phyloP scores from a whole-genome alignment of 495 filamentous ascomycete genomes.

The Podospora bellae-mahoneyi region DNA sequence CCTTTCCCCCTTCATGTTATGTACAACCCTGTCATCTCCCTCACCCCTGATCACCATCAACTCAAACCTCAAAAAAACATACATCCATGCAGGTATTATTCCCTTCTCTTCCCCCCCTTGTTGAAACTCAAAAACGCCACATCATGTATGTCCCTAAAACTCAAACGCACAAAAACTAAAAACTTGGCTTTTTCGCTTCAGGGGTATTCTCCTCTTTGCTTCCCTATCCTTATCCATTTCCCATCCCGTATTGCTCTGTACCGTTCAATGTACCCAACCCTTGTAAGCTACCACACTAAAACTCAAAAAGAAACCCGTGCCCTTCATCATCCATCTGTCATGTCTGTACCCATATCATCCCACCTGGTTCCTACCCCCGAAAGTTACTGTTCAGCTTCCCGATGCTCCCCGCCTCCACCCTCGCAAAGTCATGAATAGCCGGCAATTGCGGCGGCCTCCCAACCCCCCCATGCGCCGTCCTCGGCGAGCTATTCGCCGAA shows the following conservation, averaged over 20 bases:
- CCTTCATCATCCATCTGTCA: not conserved
- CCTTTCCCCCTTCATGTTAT: too few relatives aligned
- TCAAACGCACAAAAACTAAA: not conserved
- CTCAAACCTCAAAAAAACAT: too few relatives aligned
- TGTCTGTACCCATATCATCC: not conserved
- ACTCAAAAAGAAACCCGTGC: not conserved
- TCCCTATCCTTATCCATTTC: not conserved
- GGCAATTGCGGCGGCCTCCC: not conserved
- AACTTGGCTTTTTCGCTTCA: not conserved
- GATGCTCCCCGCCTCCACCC: not conserved
- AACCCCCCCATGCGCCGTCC: not conserved
- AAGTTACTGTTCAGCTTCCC: not conserved
- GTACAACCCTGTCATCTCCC: too few relatives aligned
- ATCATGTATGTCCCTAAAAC: not conserved
- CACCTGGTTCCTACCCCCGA: not conserved
- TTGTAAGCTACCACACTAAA: not conserved
- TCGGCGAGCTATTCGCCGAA: conserved; percentile 3
- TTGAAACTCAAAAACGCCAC: not conserved
- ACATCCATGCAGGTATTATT: not conserved
- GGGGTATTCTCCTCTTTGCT: not conserved
- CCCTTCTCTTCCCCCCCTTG: not conserved
- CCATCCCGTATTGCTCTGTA: not conserved
- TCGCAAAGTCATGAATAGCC: not conserved
- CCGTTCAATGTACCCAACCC: too few relatives aligned
- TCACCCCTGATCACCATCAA: too few relatives aligned